Evolutionary conservation across 1,284 basidiomycete species (phyloP), one percentile per base, ranked within the genome.

Genomic region (Cystobasidium pallidum): DNA sequence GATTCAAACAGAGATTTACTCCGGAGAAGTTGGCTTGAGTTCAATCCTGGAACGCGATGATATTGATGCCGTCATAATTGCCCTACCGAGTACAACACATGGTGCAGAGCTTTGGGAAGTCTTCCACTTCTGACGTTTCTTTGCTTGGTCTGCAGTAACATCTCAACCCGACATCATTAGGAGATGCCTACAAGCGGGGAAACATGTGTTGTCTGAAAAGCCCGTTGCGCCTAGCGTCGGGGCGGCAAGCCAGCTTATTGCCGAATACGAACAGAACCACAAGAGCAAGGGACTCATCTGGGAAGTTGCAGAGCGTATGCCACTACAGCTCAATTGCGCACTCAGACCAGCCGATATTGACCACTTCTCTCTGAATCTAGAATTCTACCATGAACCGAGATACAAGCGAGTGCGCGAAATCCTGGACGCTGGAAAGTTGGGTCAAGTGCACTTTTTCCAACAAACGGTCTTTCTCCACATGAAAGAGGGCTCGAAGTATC

Each of bases 141-240:
- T 19, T 21, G 10, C 11, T 7, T 26, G n/a, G 19, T 4, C 30
- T 58, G 4, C 47, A 64, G 62, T 67, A 32, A 41, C 55, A 15
- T 39, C 47, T 1, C 91, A 92, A 79, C 90, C 91, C 0, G 81
- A 81, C 8, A 82, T 92, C 66, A 83, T 94, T 72, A 80, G 86
- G 71, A 85, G 85, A 76, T 79, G 79, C 1, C 76, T 80, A 68
- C 72, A 78, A 13, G 88, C 89, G 0, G 90, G 91, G 26, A 94
- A 94, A 81, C 89, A 92, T 77, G 91, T 94, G 61, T 80, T 94
- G 70, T 89, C 88, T 34, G 89, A 92, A 83, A 94, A 94, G 78
- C 92, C 92, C 6, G 84, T 93, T n/a, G 90, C 87, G 1, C 84
- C 87, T 45, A 87, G 89, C 76, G 87, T 92, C 36, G 83, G 83